Evolutionary conservation across 805 yeast genomes (phyloP).

Genomic region (Scheffersomyces stipitis): DNA sequence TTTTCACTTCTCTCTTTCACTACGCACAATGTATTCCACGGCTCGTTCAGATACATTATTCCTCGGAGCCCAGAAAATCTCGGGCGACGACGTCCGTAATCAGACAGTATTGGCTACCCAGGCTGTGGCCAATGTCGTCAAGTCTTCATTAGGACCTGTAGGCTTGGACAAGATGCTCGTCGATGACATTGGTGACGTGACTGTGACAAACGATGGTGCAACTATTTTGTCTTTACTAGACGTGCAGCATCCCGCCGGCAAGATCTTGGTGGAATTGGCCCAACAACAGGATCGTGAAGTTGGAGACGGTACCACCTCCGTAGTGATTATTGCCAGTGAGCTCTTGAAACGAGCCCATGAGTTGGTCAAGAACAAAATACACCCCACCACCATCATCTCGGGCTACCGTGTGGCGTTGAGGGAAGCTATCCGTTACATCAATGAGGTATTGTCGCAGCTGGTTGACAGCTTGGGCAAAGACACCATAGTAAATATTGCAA

Average conservation of each 20-base stretch:
- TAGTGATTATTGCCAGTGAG: constrained; percentile 94
- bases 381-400: constrained; percentile 96
- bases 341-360: constrained; percentile 90
- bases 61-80: constrained; percentile 91
- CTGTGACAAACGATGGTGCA: constrained; percentile 98
- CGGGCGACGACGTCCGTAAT: constrained; percentile 95
- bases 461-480: constrained; percentile 82
- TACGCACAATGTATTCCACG: constrained; percentile 66
- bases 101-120: constrained; percentile 95
- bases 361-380: constrained; percentile 87
- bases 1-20: too few relatives aligned
- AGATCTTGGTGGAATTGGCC: constrained; percentile 93
- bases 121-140: constrained; percentile 80
- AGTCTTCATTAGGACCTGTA: constrained; percentile 95
- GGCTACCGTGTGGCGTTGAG: constrained; percentile 92
- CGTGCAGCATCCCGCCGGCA: constrained; percentile 99
- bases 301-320: constrained; percentile 98
- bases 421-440: constrained; percentile 85
- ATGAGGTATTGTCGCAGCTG: constrained; percentile 77
- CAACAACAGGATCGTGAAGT: constrained; percentile 99
- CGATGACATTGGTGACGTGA: constrained; percentile 98
- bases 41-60: constrained; percentile 91
- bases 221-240: constrained; percentile 87
- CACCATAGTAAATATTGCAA: constrained; percentile 85
- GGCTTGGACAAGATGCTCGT: constrained; percentile 98